phyloP scores from a whole-genome alignment of 2,329 filamentous ascomycete species.

The Fusarium bactridioides region DNA sequence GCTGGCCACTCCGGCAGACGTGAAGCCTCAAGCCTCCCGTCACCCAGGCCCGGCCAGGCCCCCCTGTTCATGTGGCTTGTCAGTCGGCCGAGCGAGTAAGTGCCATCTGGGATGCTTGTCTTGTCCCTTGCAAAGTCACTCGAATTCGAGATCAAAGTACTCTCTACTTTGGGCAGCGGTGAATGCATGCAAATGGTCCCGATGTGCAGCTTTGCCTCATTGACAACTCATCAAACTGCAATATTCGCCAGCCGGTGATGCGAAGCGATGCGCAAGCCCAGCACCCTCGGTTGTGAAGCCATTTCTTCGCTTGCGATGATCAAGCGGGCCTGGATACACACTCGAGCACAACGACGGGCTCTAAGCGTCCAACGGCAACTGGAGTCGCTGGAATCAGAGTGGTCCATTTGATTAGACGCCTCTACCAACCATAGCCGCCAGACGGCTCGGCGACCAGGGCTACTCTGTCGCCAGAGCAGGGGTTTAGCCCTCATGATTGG shows the following conservation, averaged over 20 bases:
- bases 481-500: slow-evolving; percentile 48
- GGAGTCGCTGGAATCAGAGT: slow-evolving; percentile 31
- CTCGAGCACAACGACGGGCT: slow-evolving; percentile 15
- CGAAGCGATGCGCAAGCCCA: slow-evolving; percentile 25
- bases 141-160: slow-evolving; percentile 40
- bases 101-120: slow-evolving; percentile 19
- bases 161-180: slow-evolving; percentile 40
- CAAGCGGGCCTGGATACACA: slow-evolving; percentile 12
- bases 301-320: slow-evolving; percentile 23
- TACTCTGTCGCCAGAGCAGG: slow-evolving; percentile 40
- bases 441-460: slow-evolving; percentile 41
- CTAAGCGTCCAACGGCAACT: slow-evolving; percentile 9
- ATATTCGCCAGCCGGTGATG: slow-evolving; percentile 29
- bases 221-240: slow-evolving; percentile 42
- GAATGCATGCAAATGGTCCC: slow-evolving; percentile 28
- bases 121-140: slow-evolving; percentile 42
- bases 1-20: slow-evolving; percentile 41
- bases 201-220: slow-evolving; percentile 37
- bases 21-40: slow-evolving; percentile 31
- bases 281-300: slow-evolving; percentile 8
- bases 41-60: neutral
- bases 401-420: slow-evolving; percentile 39
- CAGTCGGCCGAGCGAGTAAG: slow-evolving; percentile 31
- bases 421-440: slow-evolving; percentile 48
- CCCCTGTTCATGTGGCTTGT: slow-evolving; percentile 37